Conservation (phyloP, 225 moss, liverwort and hornwort genomes). For the Polytrichum commune region DNA sequence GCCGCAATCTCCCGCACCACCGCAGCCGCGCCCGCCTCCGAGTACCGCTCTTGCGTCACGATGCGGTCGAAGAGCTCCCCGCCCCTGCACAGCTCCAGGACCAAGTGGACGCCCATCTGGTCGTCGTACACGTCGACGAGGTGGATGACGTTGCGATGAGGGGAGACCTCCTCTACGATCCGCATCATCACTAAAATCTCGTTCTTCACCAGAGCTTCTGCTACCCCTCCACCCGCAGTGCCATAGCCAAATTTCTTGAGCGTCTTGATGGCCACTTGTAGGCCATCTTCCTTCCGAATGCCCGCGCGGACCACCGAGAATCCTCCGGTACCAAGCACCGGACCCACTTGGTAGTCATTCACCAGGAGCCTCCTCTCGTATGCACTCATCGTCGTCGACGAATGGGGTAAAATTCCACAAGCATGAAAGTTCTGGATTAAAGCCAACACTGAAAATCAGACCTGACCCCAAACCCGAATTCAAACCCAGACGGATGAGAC, state of each 20-base stretch:
- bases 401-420: not conserved
- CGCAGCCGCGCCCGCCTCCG: constrained; percentile 52
- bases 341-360: constrained; percentile 55
- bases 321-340: constrained; percentile 79
- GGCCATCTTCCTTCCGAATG: constrained; percentile 38
- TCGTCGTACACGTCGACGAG: constrained; percentile 60
- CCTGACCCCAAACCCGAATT: no score
- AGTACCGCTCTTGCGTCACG: constrained; percentile 48
- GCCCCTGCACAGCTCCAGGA: constrained; percentile 55
- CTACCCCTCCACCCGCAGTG: constrained; percentile 18
- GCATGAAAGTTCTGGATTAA: not conserved
- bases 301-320: constrained; percentile 70
- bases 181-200: constrained; percentile 88
- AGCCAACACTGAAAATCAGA: no score
- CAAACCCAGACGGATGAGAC: no score
- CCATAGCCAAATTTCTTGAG: constrained; percentile 64
- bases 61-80: constrained; percentile 68
- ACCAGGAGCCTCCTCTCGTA: constrained; percentile 38
- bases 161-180: constrained; percentile 57
- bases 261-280: constrained; percentile 80
- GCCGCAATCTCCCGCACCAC: constrained; percentile 54
- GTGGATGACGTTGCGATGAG: constrained; percentile 53
- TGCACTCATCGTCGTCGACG: constrained; percentile 18
- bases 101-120: constrained; percentile 43
- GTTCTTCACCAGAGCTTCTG: constrained; percentile 82